Conservation (phyloP, 306 rosid genomes). For the Adenanthera pavonina region DNA sequence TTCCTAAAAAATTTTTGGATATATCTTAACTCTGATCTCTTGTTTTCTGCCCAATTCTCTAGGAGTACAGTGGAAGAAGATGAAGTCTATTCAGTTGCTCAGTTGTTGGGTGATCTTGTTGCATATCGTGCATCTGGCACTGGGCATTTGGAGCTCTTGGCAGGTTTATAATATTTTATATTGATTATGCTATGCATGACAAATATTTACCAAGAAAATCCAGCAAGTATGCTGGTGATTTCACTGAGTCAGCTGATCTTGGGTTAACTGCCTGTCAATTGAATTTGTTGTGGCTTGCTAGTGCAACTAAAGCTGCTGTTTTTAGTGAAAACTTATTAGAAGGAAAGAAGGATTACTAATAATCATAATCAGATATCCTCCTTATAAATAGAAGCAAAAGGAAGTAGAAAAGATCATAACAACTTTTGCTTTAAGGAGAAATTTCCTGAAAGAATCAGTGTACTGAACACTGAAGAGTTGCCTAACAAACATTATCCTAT, state of each 20-base stretch:
- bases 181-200: neutral
- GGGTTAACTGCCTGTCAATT: neutral
- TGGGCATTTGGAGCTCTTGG: slow-evolving; percentile 88
- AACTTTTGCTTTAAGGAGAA: neutral
- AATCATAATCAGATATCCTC: neutral
- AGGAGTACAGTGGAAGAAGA: slow-evolving; percentile 78
- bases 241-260: neutral
- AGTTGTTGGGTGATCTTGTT: slow-evolving; percentile 83
- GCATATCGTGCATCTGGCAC: slow-evolving; percentile 95
- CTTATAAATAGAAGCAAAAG: neutral
- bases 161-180: slow-evolving; percentile 61
- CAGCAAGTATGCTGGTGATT: slow-evolving; percentile 7
- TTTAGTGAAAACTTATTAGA: neutral
- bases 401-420: neutral
- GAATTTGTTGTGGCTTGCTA: no score
- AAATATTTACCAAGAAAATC: neutral
- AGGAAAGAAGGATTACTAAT: neutral
- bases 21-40: slow-evolving; percentile 30
- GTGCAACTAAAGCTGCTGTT: no score
- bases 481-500: neutral
- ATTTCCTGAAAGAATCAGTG: neutral
- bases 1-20: neutral
- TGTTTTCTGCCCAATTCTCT: slow-evolving; percentile 26
- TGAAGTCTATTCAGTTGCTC: slow-evolving; percentile 86
- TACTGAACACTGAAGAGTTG: neutral